A percentile compares a stretch with the other conserved stretches of the same genome.
Conservation (phyloP, 1,284 basidiomycete genomes). For the Amylostereum areolatum region DNA sequence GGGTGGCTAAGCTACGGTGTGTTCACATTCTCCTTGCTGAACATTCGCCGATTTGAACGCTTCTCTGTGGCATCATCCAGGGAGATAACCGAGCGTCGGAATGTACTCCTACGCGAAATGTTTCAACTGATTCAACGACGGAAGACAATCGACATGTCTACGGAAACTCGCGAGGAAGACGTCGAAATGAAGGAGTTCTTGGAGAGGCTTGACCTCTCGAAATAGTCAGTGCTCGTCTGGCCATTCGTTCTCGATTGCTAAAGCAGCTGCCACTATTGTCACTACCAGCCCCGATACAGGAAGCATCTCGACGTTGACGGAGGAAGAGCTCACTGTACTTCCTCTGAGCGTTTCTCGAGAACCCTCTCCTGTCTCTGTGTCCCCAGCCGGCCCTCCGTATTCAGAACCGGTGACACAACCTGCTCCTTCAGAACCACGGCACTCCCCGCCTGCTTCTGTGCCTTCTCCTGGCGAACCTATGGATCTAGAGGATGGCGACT, state of each 20-base stretch:
- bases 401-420: too few species aligned
- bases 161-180: constrained; percentile 11
- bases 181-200: constrained; percentile 8
- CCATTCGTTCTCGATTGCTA: neutral
- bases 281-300: constrained; percentile 10
- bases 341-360: too few species aligned
- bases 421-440: too few species aligned
- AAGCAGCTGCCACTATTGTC: neutral
- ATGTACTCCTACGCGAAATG: constrained; percentile 64
- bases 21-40: constrained; percentile 9
- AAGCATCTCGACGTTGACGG: constrained; percentile 9
- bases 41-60: neutral
- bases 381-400: too few species aligned
- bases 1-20: constrained; percentile 34
- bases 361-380: too few species aligned
- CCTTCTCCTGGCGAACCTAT: too few species aligned
- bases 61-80: constrained; percentile 25
- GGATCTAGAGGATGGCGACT: too few species aligned
- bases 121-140: constrained; percentile 53
- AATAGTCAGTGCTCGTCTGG: constrained; percentile 6
- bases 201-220: constrained; percentile 12
- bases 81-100: constrained; percentile 52
- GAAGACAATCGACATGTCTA: constrained; percentile 34
- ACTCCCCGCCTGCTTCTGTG: neutral
- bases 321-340: neutral